Evolutionary conservation across 2,329 filamentous ascomycete genomes (phyloP), one percentile per base, ranked within the genome.

Genomic region (Eutypa lata): DNA sequence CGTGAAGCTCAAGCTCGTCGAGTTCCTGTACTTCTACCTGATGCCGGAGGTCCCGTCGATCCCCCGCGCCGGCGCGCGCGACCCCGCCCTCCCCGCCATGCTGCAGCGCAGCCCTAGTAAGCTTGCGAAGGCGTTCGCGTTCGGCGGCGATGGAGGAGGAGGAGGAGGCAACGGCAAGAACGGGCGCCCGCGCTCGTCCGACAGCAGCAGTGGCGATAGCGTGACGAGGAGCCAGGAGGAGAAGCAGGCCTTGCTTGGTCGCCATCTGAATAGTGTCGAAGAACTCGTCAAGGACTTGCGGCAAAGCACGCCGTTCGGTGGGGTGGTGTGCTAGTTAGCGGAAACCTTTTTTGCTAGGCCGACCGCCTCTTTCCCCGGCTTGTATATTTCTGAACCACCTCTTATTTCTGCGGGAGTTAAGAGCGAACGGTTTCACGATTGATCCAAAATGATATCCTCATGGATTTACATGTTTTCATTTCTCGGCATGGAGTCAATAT

Each of bases 21-120:
- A 97, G 71, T 97, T 97, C 68, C 76, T 99, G 49, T 97, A 97
- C 77, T 97, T 97, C 73, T 99, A 97, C 72, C 86, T 99, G 62
- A 96, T 97, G 88, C 92, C 93, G 48, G 94, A 99, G 73, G 84
- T 83, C 0, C 86, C 80, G 44, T 75, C 80, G 19, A 79, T 81
- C 57, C 79, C 82, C 5, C 73, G 73, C 56, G 75, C 79, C 55
- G 74, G 71, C 53, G 73, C 72, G 19, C 68, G 70, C 48, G 72
- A 71, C 48, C 71, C 72, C 53, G 77, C 76, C 2, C 65, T 79
- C 8, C 75, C 79, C 7, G 75, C 72, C 22, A 76, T 86, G 65
- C 71, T 86, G 56, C 84, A 87, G 70, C 80, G 84, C 56, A 88
- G 84, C 65, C 85, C 87, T 1, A 88, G 82, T 70, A 90, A 89